Evolutionary conservation across 805 yeast genomes (phyloP).

Genomic region (Hanseniaspora guilliermondii): DNA sequence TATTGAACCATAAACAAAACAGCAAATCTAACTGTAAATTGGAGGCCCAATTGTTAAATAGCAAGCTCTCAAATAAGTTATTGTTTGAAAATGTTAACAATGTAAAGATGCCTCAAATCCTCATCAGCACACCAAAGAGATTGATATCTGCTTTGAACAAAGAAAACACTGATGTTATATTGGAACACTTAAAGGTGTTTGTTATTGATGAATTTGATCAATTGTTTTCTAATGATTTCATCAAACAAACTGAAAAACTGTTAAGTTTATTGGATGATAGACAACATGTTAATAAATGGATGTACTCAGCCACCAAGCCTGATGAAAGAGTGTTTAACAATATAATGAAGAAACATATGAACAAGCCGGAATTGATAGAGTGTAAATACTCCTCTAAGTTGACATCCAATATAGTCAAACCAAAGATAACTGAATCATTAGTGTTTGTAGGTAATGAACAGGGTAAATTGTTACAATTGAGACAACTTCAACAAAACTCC

Average conservation of each 20-base stretch:
- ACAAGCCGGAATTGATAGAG: constrained; percentile 8
- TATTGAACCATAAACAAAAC: constrained; percentile 15
- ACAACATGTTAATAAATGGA: constrained; percentile 48
- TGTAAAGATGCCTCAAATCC: constrained; percentile 57
- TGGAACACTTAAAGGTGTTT: constrained; percentile 50
- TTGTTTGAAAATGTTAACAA: constrained; percentile 25
- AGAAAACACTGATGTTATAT: constrained; percentile 45
- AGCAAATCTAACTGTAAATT: neutral
- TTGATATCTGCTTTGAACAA: constrained; percentile 60
- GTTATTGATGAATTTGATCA: constrained; percentile 95
- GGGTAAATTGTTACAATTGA: constrained; percentile 83
- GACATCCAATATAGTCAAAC: constrained; percentile 3
- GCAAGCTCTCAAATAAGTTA: constrained; percentile 47
- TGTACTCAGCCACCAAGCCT: constrained; percentile 75
- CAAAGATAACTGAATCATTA: constrained; percentile 8
- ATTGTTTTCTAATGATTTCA: constrained; percentile 72
- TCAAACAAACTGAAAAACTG: constrained; percentile 82
- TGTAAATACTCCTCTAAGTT: constrained; percentile 11
- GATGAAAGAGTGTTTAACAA: neutral
- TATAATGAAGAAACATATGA: constrained; percentile 1
- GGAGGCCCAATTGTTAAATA: constrained; percentile 2
- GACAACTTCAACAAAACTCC: constrained; percentile 75
- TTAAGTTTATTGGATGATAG: constrained; percentile 32
- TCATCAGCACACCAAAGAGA: constrained; percentile 81
- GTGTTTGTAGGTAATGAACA: constrained; percentile 69